Conservation (phyloP, 441 rosid genomes). For the Kokia cookei region DNA sequence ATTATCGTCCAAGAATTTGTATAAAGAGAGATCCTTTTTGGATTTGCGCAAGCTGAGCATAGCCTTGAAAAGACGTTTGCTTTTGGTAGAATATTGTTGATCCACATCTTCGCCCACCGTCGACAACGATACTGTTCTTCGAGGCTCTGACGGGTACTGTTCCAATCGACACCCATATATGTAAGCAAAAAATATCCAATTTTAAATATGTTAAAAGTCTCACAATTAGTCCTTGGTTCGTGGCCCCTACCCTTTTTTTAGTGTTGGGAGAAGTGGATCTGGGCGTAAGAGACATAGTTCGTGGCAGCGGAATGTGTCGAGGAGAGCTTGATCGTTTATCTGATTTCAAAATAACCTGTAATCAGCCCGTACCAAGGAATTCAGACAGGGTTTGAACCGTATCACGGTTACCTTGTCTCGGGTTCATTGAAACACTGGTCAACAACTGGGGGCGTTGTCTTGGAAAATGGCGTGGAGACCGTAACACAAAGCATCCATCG, state of each 20-base stretch:
- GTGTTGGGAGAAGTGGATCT: slow-evolving; percentile 54
- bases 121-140: slow-evolving; percentile 44
- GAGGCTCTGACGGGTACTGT: slow-evolving; percentile 42
- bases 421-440: slow-evolving; percentile 22
- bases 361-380: neutral
- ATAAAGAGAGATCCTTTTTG: slow-evolving; percentile 27
- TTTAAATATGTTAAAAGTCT: neutral
- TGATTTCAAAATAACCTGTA: slow-evolving; percentile 10
- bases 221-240: neutral
- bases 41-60: slow-evolving; percentile 66
- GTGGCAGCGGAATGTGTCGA: slow-evolving; percentile 34
- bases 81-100: slow-evolving; percentile 38
- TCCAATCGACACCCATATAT: neutral
- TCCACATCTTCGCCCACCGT: slow-evolving; percentile 25
- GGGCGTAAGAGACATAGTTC: slow-evolving; percentile 41
- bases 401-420: slow-evolving; percentile 22
- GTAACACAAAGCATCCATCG: slow-evolving; percentile 16
- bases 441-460: slow-evolving; percentile 35
- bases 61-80: slow-evolving; percentile 54
- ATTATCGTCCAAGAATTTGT: slow-evolving; percentile 33
- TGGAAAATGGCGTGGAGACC: slow-evolving; percentile 26
- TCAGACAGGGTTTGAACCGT: neutral
- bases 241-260: slow-evolving; percentile 25
- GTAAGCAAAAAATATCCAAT: neutral
- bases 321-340: slow-evolving; percentile 56